Evolutionary conservation across 148 eudicot species (phyloP).

Genomic region (Oxyria digyna): DNA sequence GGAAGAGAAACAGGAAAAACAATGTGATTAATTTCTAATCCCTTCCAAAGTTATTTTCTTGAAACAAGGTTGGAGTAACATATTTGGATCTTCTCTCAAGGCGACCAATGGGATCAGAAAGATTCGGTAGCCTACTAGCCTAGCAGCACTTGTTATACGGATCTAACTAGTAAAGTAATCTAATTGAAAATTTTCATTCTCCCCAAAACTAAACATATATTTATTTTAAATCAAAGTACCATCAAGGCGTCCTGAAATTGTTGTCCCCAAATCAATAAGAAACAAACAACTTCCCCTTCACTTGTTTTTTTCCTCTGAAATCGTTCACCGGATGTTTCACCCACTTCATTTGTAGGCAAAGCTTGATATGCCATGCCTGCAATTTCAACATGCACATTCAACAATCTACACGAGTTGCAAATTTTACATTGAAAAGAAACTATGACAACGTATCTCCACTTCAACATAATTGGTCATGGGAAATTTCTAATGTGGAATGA

Average conservation of each 20-base stretch:
- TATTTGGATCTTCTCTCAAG: background rate
- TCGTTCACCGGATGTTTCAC: conserved; percentile 23
- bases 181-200: background rate
- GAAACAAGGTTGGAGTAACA: background rate
- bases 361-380: conserved; percentile 39
- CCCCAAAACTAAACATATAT: background rate
- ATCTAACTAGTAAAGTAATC: background rate
- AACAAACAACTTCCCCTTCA: conserved; percentile 16
- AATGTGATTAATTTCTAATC: background rate
- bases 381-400: conserved; percentile 8
- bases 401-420: background rate
- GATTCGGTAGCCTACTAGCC: background rate
- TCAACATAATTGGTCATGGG: background rate
- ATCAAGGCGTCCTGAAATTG: conserved; percentile 64
- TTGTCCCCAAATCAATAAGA: conserved; percentile 54
- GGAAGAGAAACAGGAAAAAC: background rate
- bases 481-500: background rate
- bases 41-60: background rate
- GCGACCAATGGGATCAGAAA: background rate
- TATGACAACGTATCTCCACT: background rate
- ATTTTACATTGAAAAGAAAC: background rate
- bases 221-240: conserved; percentile 28
- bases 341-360: conserved; percentile 28
- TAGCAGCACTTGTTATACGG: no score
- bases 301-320: conserved; percentile 6